Evolutionary conservation across 2,329 filamentous ascomycete species (phyloP).

Genomic region (Penicillium sp.): DNA sequence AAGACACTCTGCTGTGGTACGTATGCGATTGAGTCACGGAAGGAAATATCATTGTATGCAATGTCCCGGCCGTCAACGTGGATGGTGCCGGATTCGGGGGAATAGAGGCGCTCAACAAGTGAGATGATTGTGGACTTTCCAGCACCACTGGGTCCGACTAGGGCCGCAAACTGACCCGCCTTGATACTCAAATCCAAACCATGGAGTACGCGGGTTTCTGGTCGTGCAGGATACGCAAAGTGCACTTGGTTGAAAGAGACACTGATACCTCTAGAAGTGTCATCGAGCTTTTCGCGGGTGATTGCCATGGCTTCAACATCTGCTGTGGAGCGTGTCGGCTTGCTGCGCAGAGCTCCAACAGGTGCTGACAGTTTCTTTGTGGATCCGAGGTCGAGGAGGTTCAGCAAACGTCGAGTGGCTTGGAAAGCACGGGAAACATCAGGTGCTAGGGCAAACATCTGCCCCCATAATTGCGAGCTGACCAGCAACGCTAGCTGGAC

Average conservation of each 20-base stretch:
- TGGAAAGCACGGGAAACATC: conserved; percentile 64
- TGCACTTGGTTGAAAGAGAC: conserved; percentile 57
- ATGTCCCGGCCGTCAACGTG: conserved; percentile 51
- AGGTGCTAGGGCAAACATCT: conserved; percentile 69
- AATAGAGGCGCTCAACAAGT: conserved; percentile 54
- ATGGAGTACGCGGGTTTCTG: conserved; percentile 55
- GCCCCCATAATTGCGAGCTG: conserved; percentile 66
- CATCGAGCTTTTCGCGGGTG: background rate
- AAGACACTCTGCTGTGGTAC: conserved; percentile 47
- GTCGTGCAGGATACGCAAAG: conserved; percentile 65
- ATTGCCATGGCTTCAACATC: conserved; percentile 3
- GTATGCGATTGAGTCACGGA: conserved; percentile 44
- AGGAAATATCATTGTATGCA: conserved; percentile 34
- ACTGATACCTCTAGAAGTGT: conserved; percentile 30
- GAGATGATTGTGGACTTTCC: conserved; percentile 65
- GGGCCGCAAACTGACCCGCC: conserved; percentile 41
- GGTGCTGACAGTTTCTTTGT: conserved; percentile 7
- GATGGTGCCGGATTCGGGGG: conserved; percentile 48
- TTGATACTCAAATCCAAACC: conserved; percentile 54
- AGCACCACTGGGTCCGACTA: conserved; percentile 65
- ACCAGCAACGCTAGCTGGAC: conserved; percentile 67
- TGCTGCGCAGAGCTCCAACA: background rate
- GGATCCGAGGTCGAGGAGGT: conserved; percentile 35
- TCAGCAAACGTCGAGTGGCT: conserved; percentile 56
- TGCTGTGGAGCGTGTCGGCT: background rate